These are phyloP conservation scores for Epicoccum sorghinum DNA, from an alignment of 2,329 filamentous ascomycete genomes.

Conservation along the genomic window DNA sequence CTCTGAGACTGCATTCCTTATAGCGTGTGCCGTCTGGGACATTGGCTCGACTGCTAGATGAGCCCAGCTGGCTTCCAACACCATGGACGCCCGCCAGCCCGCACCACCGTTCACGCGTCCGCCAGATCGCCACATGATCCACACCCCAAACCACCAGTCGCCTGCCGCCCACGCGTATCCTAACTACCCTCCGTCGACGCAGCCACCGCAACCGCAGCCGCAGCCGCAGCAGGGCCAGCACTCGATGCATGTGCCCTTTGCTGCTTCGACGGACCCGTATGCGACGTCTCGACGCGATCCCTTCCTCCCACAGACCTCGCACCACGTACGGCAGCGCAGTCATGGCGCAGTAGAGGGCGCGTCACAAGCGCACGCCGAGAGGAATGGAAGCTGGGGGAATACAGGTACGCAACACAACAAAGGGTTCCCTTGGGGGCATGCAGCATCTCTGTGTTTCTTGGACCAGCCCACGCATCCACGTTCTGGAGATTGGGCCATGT, in stretches of 20 bases:
- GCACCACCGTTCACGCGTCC: slow-evolving; percentile 48
- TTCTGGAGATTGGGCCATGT: slow-evolving; percentile 15
- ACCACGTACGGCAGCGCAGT: slow-evolving; percentile 49
- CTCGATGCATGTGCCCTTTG: slow-evolving; percentile 53
- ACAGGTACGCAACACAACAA: slow-evolving; percentile 42
- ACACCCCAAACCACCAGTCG: slow-evolving; percentile 62
- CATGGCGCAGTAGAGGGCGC: slow-evolving; percentile 43
- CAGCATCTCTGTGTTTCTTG: slow-evolving; percentile 17
- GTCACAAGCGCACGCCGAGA: slow-evolving; percentile 36
- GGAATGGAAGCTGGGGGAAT: slow-evolving; percentile 42
- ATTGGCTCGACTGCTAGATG: slow-evolving; percentile 15
- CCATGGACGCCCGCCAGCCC: slow-evolving; percentile 47
- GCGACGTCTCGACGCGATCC: slow-evolving; percentile 54
- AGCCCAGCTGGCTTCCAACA: slow-evolving; percentile 18
- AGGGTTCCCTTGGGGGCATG: slow-evolving; percentile 11
- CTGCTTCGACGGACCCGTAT: slow-evolving; percentile 52
- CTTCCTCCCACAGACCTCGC: slow-evolving; percentile 49
- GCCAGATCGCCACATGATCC: slow-evolving; percentile 52
- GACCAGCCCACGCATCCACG: background rate
- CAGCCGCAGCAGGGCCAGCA: slow-evolving; percentile 8
- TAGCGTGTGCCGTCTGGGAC: background rate
- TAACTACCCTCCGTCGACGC: slow-evolving; percentile 44
- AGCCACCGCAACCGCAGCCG: slow-evolving; percentile 18
- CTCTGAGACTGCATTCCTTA: background rate
- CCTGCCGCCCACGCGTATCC: slow-evolving; percentile 34